Conservation (phyloP, 2,329 filamentous ascomycete genomes). For the Scedosporium minutisporum region DNA sequence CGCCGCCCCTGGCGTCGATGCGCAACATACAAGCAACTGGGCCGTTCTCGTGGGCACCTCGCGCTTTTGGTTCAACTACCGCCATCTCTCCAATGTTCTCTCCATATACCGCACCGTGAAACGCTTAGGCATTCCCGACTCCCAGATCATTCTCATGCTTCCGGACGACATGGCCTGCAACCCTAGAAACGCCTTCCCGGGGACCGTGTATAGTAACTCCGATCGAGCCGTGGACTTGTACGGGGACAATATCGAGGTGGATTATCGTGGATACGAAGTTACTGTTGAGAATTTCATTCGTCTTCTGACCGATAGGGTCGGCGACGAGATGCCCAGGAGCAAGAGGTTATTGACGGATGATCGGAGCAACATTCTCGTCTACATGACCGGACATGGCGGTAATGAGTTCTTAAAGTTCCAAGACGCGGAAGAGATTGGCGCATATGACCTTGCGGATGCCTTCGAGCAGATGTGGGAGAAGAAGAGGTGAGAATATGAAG, state of each 20-base stretch:
- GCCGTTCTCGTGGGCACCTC: conserved; percentile 97
- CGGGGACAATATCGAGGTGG: conserved; percentile 97
- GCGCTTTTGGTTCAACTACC: conserved; percentile 99
- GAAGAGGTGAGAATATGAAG: conserved; percentile 53
- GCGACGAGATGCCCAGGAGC: conserved; percentile 87
- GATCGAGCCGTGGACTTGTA: conserved; percentile 93
- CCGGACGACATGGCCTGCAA: conserved; percentile 99
- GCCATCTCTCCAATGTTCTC: conserved; percentile 93
- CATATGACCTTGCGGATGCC: conserved; percentile 90
- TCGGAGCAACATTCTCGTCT: conserved; percentile 91
- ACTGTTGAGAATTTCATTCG: conserved; percentile 99
- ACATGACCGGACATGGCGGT: conserved; percentile 97
- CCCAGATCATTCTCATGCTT: conserved; percentile 99
- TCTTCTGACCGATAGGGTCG: conserved; percentile 85
- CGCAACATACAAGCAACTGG: conserved; percentile 96
- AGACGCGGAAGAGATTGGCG: conserved; percentile 93
- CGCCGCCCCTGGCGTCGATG: conserved; percentile 28
- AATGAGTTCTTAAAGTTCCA: conserved; percentile 99
- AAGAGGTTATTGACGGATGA: conserved; percentile 92
- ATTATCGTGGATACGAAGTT: conserved; percentile 96
- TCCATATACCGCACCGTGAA: conserved; percentile 98
- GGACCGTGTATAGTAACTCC: conserved; percentile 96
- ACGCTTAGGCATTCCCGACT: conserved; percentile 92
- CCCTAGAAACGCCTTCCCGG: conserved; percentile 93
- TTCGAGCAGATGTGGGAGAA: conserved; percentile 99